A percentile compares a stretch with the other conserved stretches of the same genome.
phyloP scores from a whole-genome alignment of 1,139 yeast genomes.

The Citeromyces siamensis region DNA sequence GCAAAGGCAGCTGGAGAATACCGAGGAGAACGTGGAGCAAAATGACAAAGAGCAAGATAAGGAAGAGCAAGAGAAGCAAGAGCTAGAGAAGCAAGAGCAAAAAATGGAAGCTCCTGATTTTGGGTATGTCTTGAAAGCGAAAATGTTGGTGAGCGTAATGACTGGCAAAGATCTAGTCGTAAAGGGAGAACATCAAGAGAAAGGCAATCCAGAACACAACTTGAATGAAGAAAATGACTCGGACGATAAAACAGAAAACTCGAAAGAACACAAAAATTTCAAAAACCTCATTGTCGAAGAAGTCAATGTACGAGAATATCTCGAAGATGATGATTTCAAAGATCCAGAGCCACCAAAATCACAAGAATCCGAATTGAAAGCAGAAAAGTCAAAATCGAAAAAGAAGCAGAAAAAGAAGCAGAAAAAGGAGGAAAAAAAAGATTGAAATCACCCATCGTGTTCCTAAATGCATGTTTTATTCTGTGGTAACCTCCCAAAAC shows the following conservation, averaged over 20 bases:
- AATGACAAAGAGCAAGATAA: conserved; percentile 10
- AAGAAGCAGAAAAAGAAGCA: conserved; percentile 13
- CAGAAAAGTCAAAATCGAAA: conserved; percentile 9
- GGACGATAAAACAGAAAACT: conserved; percentile 9
- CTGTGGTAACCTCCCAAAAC: too few relatives aligned
- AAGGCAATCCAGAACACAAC: conserved; percentile 7
- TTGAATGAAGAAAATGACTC: conserved; percentile 8
- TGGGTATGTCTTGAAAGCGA: conserved; percentile 34
- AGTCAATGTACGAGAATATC: conserved; percentile 28
- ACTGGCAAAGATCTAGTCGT: conserved; percentile 25
- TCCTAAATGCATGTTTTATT: neutral
- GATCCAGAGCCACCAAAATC: conserved; percentile 21
- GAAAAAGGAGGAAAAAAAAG: conserved; percentile 15
- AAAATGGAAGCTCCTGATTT: conserved; percentile 15
- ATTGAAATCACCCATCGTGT: conserved; percentile 10
- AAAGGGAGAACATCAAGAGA: conserved; percentile 9
- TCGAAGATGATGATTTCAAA: conserved; percentile 14
- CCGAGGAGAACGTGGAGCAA: conserved; percentile 9
- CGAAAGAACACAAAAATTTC: conserved; percentile 10
- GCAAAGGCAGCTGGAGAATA: conserved; percentile 22
- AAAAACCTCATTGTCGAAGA: conserved; percentile 24
- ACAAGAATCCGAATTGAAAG: conserved; percentile 14
- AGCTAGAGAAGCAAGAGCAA: conserved; percentile 12
- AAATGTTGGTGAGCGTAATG: conserved; percentile 22
- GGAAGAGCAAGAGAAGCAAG: conserved; percentile 7